Evolutionary conservation across 139 green algal genomes (phyloP), one percentile per base, ranked within the genome.

Genomic region (Dunaliella primolecta): DNA sequence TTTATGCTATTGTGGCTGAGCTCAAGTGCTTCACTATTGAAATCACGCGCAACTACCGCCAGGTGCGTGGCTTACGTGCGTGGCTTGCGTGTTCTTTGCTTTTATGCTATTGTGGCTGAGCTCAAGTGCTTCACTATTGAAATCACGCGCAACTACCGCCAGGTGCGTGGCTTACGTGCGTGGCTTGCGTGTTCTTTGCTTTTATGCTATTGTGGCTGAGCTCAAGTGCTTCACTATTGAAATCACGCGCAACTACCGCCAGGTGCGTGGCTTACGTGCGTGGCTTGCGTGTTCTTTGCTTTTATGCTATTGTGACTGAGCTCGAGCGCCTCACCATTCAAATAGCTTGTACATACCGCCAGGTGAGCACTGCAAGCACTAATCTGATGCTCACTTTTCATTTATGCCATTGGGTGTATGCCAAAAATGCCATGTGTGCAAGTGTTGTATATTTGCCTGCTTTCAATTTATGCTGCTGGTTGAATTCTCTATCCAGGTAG

Each of bases 91-190:
- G n/a, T 15, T 21, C 31, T 83, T 36, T 78, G 37, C n/a, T n/a
- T n/a, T n/a, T n/a, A n/a, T n/a, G n/a, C n/a, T n/a, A n/a, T 94
- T 87, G 91, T 97, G 71, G 93, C 93, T 24, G 94, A 94, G 78
- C 85, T 93, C 77, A 95, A 94, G 88, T 93, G 90, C 85, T 95
- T 96, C 88, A 93, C 77, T 37, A 95, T 97, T 64, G 93, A 97
- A 83, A 96, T 96, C 87, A 92, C 91, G 32, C 94, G 94, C 80
- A 95, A 92, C 84, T 95, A 96, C 87, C 84, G 92, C 21, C 83
- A 87, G 71, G 89, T 91, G 35, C n/a, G n/a, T n/a, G n/a, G n/a
- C n/a, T n/a, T n/a, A n/a, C n/a, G n/a, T n/a, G n/a, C n/a, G n/a
- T n/a, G n/a, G n/a, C n/a, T n/a, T n/a, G n/a, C n/a, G n/a, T n/a